Conservation (phyloP, 495 filamentous ascomycete genomes). For the Articulospora tetracladia region DNA sequence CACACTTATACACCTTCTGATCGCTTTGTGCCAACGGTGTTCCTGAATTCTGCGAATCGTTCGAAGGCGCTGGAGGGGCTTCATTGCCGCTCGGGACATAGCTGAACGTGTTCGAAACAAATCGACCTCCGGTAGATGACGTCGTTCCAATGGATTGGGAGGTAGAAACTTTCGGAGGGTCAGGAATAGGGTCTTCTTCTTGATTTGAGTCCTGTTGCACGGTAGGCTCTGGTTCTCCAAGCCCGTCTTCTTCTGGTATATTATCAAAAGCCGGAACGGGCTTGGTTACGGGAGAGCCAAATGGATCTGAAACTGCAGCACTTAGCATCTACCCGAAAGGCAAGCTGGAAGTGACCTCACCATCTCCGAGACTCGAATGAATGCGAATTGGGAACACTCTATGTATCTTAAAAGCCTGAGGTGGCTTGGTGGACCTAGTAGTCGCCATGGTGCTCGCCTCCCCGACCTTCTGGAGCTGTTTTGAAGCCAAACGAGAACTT, state of each 20-base stretch:
- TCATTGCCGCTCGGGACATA: neutral
- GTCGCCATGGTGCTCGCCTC: neutral
- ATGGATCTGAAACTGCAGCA: neutral
- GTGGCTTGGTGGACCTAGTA: neutral
- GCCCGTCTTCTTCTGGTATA: neutral
- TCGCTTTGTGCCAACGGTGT: neutral
- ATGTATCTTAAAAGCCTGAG: neutral
- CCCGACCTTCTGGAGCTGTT: neutral
- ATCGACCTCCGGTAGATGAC: neutral
- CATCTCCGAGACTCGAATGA: neutral
- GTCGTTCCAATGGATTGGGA: neutral
- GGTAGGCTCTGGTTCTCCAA: neutral
- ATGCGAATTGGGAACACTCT: conserved; percentile 2
- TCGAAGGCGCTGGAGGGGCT: neutral
- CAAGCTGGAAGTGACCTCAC: neutral
- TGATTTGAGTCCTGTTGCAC: neutral
- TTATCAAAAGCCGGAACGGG: neutral
- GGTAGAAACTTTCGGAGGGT: neutral
- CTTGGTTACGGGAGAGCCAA: neutral
- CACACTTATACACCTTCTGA: conserved; percentile 2
- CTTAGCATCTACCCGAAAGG: neutral
- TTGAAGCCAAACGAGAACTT: neutral
- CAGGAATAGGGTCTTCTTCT: neutral
- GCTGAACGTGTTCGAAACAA: conserved; percentile 1
- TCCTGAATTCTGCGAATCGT: neutral